A percentile compares a stretch with the other conserved stretches of the same genome.
phyloP scores from a whole-genome alignment of 2,329 filamentous ascomycete genomes.

The Colletotrichum spinosum region DNA sequence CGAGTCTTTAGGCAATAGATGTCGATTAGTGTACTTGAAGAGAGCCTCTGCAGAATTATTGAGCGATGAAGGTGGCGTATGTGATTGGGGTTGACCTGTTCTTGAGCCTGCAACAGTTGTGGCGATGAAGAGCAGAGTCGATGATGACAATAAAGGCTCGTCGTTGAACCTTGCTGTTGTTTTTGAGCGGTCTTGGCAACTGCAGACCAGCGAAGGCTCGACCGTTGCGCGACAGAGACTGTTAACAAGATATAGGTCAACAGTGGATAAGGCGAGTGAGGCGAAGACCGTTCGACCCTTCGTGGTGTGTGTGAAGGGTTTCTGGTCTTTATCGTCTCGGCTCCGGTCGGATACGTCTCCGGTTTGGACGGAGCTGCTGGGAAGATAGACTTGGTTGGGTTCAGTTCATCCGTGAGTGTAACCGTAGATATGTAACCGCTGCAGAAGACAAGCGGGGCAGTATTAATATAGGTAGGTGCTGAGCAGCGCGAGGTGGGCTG shows the following conservation, averaged over 20 bases:
- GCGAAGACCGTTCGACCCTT: background rate
- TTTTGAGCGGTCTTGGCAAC: conserved; percentile 9
- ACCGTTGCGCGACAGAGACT: conserved; percentile 12
- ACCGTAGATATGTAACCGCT: too few relatives aligned
- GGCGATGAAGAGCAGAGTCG: background rate
- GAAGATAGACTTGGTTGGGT: too few relatives aligned
- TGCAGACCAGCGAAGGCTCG: conserved; percentile 9
- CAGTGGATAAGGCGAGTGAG: background rate
- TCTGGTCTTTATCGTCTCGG: background rate
- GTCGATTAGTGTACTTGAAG: background rate
- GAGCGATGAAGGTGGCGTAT: background rate
- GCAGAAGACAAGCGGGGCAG: background rate
- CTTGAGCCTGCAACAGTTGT: too few relatives aligned
- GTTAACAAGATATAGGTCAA: background rate
- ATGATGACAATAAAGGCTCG: conserved; percentile 14
- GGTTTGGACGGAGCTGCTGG: too few relatives aligned
- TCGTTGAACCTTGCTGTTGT: conserved; percentile 9
- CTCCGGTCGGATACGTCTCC: background rate
- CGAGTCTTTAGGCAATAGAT: background rate
- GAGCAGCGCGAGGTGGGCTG: too few relatives aligned
- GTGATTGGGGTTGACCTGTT: too few relatives aligned
- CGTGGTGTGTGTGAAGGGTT: background rate
- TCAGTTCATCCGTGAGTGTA: conserved; percentile 1
- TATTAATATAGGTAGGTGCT: too few relatives aligned
- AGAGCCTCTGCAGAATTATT: background rate